Conservation (phyloP, 257 asterid species). For the Lantana camara region DNA sequence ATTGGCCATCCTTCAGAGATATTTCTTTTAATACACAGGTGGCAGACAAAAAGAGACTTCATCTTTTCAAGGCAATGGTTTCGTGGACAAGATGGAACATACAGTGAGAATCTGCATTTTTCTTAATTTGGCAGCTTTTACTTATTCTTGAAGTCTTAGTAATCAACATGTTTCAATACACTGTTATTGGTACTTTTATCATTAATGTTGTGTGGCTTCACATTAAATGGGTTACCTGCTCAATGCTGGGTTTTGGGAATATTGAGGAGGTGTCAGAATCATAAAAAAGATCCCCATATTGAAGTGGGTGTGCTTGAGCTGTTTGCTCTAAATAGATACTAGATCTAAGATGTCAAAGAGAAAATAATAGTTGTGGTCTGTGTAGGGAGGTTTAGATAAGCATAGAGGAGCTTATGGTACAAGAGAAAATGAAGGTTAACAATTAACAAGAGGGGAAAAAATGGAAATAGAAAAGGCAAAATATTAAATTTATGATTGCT, state of each 20-base stretch:
- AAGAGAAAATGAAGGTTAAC: constrained; percentile 8
- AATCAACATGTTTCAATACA: constrained; percentile 19
- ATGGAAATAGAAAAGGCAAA: background rate
- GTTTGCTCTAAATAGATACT: constrained; percentile 13
- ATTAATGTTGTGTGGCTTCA: constrained; percentile 9
- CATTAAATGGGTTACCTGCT: constrained; percentile 10
- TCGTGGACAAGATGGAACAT: constrained; percentile 96
- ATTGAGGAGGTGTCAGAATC: background rate
- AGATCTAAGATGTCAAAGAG: constrained; percentile 13
- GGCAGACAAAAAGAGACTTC: constrained; percentile 90
- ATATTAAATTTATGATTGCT: background rate
- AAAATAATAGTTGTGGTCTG: constrained; percentile 7
- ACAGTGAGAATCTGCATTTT: constrained; percentile 59
- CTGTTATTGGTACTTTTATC: constrained; percentile 7
- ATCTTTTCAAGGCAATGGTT: constrained; percentile 97
- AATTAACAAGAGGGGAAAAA: background rate
- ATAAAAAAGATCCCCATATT: background rate
- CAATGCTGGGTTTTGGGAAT: constrained; percentile 17
- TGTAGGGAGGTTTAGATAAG: constrained; percentile 3
- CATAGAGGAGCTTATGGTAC: constrained; percentile 3
- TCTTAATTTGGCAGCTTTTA: constrained; percentile 10
- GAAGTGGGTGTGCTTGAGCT: constrained; percentile 20
- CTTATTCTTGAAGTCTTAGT: constrained; percentile 14
- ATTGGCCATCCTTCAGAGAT: constrained; percentile 17
- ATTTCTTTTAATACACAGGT: constrained; percentile 54